phyloP scores from a whole-genome alignment of 1,139 yeast genomes.

The Blastobotrys ciferrii region DNA sequence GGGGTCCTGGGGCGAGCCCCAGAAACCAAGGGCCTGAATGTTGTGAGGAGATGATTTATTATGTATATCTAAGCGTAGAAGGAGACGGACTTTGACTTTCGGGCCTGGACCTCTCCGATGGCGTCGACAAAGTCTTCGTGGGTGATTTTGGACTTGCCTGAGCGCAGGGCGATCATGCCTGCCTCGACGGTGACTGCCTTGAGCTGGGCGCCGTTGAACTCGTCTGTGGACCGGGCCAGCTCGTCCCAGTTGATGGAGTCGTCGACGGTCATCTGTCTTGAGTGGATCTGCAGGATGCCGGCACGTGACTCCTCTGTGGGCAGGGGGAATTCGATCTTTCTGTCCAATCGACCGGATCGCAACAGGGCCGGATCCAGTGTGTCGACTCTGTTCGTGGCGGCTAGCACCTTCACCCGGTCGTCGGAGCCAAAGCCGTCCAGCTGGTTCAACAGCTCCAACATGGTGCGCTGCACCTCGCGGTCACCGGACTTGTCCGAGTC shows the following conservation, averaged over 20 bases:
- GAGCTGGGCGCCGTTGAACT: slow-evolving; percentile 96
- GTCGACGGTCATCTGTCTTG: slow-evolving; percentile 94
- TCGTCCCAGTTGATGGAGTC: slow-evolving; percentile 96
- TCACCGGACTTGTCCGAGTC: slow-evolving; percentile 98
- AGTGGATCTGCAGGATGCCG: slow-evolving; percentile 91
- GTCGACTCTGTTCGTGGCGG: slow-evolving; percentile 98
- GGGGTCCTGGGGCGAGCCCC: too few relatives aligned
- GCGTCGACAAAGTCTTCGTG: slow-evolving; percentile 99
- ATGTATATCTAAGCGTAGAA: slow-evolving; percentile 68
- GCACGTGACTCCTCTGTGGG: slow-evolving; percentile 98
- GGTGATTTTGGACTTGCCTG: slow-evolving; percentile 85
- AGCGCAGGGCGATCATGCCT: slow-evolving; percentile 97
- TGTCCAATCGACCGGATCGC: slow-evolving; percentile 95
- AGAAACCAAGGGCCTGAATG: too few relatives aligned
- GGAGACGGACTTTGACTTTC: slow-evolving; percentile 91
- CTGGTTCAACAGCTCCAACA: slow-evolving; percentile 95
- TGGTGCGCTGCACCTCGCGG: slow-evolving; percentile 97
- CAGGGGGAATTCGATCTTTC: slow-evolving; percentile 95
- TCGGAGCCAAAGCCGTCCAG: slow-evolving; percentile 98
- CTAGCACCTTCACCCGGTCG: slow-evolving; percentile 93
- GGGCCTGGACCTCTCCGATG: slow-evolving; percentile 95
- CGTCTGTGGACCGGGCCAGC: slow-evolving; percentile 95
- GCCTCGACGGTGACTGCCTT: slow-evolving; percentile 99
- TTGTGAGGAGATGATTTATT: too few relatives aligned
- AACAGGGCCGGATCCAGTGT: slow-evolving; percentile 95